phyloP scores from a whole-genome alignment of 768 basidiomycete genomes.

The Mycena rosella region DNA sequence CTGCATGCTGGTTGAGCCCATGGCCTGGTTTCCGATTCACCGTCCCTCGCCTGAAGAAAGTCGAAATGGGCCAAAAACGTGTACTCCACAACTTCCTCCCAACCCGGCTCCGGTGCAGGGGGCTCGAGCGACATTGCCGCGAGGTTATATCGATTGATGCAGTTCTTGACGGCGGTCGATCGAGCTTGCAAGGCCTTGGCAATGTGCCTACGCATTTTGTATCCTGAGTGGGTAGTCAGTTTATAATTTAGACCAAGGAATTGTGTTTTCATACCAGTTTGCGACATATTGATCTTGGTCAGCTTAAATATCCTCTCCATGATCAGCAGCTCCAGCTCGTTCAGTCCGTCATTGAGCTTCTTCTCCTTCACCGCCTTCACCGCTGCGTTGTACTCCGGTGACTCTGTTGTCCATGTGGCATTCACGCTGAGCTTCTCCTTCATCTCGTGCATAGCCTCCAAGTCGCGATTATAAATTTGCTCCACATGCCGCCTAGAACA shows the following conservation, averaged over 20 bases:
- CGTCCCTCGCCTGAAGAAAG: not conserved
- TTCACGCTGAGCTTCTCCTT: too few species aligned
- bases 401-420: too few species aligned
- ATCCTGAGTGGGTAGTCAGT: not conserved
- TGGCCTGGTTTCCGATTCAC: too few species aligned
- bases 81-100: not conserved
- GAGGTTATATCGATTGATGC: not conserved
- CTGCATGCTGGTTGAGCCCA: too few species aligned
- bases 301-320: not conserved
- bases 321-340: too few species aligned
- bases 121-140: conserved; percentile 17
- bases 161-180: not conserved
- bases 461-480: too few species aligned
- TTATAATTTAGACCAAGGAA: not conserved
- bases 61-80: not conserved
- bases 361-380: too few species aligned
- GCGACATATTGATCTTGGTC: too few species aligned
- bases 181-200: not conserved
- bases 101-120: not conserved
- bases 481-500: too few species aligned
- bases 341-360: too few species aligned
- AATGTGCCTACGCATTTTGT: not conserved
- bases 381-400: too few species aligned
- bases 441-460: too few species aligned
- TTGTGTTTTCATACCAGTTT: not conserved